These are phyloP conservation scores for Huntiella decipiens DNA, from an alignment of 2,329 filamentous ascomycete species.

Conservation along the genomic window DNA sequence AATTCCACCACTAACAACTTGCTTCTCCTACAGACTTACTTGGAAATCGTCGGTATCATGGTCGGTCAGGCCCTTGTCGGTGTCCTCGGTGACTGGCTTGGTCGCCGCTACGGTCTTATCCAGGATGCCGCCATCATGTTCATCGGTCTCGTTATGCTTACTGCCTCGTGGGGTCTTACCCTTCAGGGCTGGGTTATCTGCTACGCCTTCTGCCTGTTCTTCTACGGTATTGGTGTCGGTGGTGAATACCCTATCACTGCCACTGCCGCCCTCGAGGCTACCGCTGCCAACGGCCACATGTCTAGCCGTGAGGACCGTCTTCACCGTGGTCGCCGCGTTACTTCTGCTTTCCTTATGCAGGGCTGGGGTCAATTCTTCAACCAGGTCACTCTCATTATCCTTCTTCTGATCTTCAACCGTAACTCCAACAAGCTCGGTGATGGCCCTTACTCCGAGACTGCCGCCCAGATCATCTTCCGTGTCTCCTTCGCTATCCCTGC, in stretches of 20 bases:
- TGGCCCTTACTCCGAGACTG: slow-evolving; percentile 57
- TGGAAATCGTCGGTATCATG: slow-evolving; percentile 91
- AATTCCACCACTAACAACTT: slow-evolving; percentile 1
- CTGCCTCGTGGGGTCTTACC: slow-evolving; percentile 70
- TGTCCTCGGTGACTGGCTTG: slow-evolving; percentile 54
- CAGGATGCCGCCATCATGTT: slow-evolving; percentile 93
- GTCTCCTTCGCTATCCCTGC: slow-evolving; percentile 84
- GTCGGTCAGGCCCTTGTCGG: slow-evolving; percentile 79
- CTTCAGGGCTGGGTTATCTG: slow-evolving; percentile 93
- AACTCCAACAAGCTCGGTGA: slow-evolving; percentile 29
- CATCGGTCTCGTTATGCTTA: slow-evolving; percentile 76
- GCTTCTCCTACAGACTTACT: slow-evolving; percentile 37
- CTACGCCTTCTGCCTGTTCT: slow-evolving; percentile 87
- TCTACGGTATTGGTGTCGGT: slow-evolving; percentile 48
- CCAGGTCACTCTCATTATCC: slow-evolving; percentile 71
- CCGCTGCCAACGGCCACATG: slow-evolving; percentile 65
- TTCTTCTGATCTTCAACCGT: slow-evolving; percentile 69
- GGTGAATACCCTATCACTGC: slow-evolving; percentile 96
- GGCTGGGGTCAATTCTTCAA: slow-evolving; percentile 95
- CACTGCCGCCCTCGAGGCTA: slow-evolving; percentile 84
- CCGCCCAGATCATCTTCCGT: slow-evolving; percentile 80
- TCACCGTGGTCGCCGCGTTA: slow-evolving; percentile 89
- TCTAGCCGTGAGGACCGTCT: slow-evolving; percentile 86
- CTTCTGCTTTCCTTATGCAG: slow-evolving; percentile 92
- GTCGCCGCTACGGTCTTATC: slow-evolving; percentile 85